Evolutionary conservation across 78 protist species (phyloP).

Genomic region (Parvularia atlantis): DNA sequence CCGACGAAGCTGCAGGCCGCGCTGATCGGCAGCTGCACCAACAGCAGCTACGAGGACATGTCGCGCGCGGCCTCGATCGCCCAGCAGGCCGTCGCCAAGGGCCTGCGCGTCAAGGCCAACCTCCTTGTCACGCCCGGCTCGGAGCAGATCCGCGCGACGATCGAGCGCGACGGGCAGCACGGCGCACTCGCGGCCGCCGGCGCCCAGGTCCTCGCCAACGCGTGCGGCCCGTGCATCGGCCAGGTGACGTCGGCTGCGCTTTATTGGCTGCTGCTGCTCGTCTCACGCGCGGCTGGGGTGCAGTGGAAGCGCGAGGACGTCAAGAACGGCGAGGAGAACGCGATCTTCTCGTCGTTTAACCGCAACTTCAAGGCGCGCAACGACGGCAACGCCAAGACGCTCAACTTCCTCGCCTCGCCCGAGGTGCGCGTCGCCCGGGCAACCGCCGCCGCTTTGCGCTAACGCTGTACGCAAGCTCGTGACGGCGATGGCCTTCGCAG

Average conservation of each 20-base stretch:
- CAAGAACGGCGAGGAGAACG: slow-evolving; percentile 45
- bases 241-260: neutral
- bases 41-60: slow-evolving; percentile 85
- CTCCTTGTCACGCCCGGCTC: slow-evolving; percentile 83
- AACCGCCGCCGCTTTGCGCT: neutral
- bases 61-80: slow-evolving; percentile 53
- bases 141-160: slow-evolving; percentile 65
- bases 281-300: neutral
- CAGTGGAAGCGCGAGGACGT: slow-evolving; percentile 70
- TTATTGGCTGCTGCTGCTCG: neutral
- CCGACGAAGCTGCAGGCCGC: slow-evolving; percentile 71
- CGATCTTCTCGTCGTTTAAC: slow-evolving; percentile 80
- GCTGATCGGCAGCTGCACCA: slow-evolving; percentile 87
- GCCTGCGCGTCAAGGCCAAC: slow-evolving; percentile 47
- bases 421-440: slow-evolving; percentile 48
- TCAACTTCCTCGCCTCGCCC: slow-evolving; percentile 82
- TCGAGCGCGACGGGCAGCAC: slow-evolving; percentile 68
- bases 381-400: slow-evolving; percentile 78
- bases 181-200: slow-evolving; percentile 52
- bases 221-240: slow-evolving; percentile 92
- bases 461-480: slow-evolving; percentile 5
- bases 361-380: slow-evolving; percentile 79
- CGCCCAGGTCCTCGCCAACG: slow-evolving; percentile 77
- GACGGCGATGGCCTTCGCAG: slow-evolving; percentile 73
- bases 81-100: slow-evolving; percentile 52